phyloP scores from a whole-genome alignment of 2,329 filamentous ascomycete species.

The Eutypella sp. region DNA sequence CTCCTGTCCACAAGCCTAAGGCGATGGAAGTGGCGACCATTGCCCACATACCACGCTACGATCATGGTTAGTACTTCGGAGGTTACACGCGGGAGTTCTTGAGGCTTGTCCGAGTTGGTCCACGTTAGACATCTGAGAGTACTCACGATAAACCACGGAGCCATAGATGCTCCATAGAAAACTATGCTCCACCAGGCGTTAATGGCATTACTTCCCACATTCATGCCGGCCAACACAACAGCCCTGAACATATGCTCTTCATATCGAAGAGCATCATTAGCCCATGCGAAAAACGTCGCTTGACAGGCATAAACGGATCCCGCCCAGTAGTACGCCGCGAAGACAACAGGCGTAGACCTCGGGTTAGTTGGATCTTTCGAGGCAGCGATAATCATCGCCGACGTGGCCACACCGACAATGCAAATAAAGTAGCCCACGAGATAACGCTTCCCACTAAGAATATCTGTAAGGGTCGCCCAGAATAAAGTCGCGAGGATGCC shows the following conservation, averaged over 20 bases:
- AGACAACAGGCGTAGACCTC: constrained; percentile 46
- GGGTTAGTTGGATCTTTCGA: constrained; percentile 34
- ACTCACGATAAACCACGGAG: constrained; percentile 60
- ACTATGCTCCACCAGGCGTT: constrained; percentile 71
- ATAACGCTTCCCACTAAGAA: constrained; percentile 57
- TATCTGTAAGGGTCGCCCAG: constrained; percentile 65
- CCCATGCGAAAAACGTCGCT: constrained; percentile 72
- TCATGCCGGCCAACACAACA: constrained; percentile 69
- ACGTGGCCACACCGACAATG: constrained; percentile 57
- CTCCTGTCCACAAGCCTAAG: constrained; percentile 54
- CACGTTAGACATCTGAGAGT: background rate
- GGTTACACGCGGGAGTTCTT: background rate
- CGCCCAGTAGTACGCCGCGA: constrained; percentile 66
- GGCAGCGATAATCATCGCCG: constrained; percentile 55
- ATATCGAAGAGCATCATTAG: constrained; percentile 63
- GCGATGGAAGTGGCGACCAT: constrained; percentile 63
- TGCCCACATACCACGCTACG: constrained; percentile 63
- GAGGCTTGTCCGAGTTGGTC: background rate
- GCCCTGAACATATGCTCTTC: constrained; percentile 59
- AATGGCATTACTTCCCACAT: constrained; percentile 60
- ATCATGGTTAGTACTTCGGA: constrained; percentile 5
- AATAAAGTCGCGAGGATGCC: constrained; percentile 60
- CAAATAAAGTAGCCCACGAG: constrained; percentile 64
- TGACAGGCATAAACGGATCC: constrained; percentile 68
- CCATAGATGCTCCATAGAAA: constrained; percentile 63